Percentiles rank a stretch among this genome's conserved stretches.
Evolutionary conservation across 1,284 basidiomycete genomes (phyloP).

Genomic region (Kwoniella shivajii): DNA sequence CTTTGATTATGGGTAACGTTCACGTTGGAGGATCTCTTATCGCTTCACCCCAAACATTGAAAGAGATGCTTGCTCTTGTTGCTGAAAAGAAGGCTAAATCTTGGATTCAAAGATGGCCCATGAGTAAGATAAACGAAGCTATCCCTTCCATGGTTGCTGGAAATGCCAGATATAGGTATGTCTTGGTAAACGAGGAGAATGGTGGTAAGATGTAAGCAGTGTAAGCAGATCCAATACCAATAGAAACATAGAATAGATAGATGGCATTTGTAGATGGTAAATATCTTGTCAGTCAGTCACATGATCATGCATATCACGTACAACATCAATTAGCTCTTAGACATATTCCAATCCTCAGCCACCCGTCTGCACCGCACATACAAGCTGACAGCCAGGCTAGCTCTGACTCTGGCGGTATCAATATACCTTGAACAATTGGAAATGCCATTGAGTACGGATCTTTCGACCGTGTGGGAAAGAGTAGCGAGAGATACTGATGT

Average conservation of each 20-base stretch:
- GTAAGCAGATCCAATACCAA: neutral
- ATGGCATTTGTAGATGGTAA: too few relatives aligned
- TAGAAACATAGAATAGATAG: neutral
- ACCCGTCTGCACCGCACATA: constrained; percentile 88
- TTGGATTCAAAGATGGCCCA: constrained; percentile 55
- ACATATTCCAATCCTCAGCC: constrained; percentile 84
- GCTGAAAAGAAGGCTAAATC: constrained; percentile 48
- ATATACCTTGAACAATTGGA: constrained; percentile 83
- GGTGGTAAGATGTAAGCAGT: constrained; percentile 38
- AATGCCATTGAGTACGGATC: constrained; percentile 52
- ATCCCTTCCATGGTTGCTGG: constrained; percentile 55
- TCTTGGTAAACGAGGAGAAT: constrained; percentile 54
- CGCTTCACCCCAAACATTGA: constrained; percentile 52
- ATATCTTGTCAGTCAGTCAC: too few relatives aligned
- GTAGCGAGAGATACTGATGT: constrained; percentile 53
- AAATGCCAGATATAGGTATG: constrained; percentile 56
- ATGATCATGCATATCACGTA: neutral
- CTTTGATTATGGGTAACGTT: constrained; percentile 32
- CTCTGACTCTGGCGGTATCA: constrained; percentile 80
- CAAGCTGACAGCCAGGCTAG: constrained; percentile 91
- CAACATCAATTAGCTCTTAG: constrained; percentile 49
- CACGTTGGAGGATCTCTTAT: constrained; percentile 50
- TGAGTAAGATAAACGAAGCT: constrained; percentile 57
- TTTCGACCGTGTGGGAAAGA: constrained; percentile 51
- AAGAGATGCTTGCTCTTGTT: constrained; percentile 53